Evolutionary conservation across 1,284 basidiomycete genomes (phyloP).

Genomic region (Wallemia ichthyophaga): DNA sequence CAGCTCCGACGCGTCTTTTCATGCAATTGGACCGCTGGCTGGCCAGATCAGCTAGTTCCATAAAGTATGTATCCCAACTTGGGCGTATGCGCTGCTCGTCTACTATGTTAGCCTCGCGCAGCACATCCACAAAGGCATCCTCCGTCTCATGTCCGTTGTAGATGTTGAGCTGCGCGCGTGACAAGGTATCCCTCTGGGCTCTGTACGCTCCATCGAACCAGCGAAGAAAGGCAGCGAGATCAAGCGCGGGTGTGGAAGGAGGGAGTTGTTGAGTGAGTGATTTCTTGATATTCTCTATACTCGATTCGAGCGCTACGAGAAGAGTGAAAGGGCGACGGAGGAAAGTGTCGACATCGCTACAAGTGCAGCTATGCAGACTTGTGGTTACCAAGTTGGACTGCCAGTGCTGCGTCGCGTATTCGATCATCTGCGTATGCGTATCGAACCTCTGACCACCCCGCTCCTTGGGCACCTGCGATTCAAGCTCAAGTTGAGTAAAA

Average conservation of each 20-base stretch:
- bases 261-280: too few relatives aligned
- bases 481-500: background rate
- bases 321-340: background rate
- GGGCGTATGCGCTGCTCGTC: constrained; percentile 47
- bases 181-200: background rate
- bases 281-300: background rate
- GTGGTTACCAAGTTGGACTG: background rate
- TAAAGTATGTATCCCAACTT: constrained; percentile 82
- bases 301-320: background rate
- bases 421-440: background rate
- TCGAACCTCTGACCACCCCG: too few relatives aligned
- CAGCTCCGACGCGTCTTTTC: constrained; percentile 84
- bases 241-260: too few relatives aligned
- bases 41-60: constrained; percentile 67
- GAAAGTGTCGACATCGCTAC: background rate
- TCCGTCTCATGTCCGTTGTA: constrained; percentile 35
- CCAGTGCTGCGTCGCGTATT: background rate
- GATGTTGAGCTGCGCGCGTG: constrained; percentile 29
- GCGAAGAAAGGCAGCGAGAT: too few relatives aligned
- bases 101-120: constrained; percentile 35
- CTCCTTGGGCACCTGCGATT: too few relatives aligned
- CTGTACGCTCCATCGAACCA: background rate
- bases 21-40: constrained; percentile 76
- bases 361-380: constrained; percentile 5
- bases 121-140: constrained; percentile 26